Percentiles rank a stretch among this genome's conserved stretches.
phyloP scores from a whole-genome alignment of 148 eudicot species.

The Rheum nobile region DNA sequence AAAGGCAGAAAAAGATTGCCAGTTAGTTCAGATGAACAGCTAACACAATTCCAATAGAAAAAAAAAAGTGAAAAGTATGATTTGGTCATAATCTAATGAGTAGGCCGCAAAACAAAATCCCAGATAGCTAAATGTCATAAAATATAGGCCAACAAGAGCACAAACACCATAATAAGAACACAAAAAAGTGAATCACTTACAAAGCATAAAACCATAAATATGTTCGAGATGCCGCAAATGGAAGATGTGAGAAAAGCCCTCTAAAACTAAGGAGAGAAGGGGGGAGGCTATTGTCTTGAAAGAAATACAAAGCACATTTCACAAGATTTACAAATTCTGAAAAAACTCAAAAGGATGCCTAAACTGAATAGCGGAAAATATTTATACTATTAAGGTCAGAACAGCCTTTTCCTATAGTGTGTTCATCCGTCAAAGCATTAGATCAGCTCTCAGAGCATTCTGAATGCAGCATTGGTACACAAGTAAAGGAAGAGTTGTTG shows the following conservation, averaged over 20 bases:
- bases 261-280: too few species aligned
- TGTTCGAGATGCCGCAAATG: too few species aligned
- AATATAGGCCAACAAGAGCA: background rate
- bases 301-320: background rate
- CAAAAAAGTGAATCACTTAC: too few species aligned
- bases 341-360: background rate
- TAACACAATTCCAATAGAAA: background rate
- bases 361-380: background rate
- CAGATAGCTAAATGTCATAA: background rate
- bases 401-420: background rate
- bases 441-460: background rate
- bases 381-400: background rate
- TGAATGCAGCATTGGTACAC: background rate
- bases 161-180: background rate
- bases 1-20: background rate
- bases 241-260: too few species aligned
- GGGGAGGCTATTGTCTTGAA: too few species aligned
- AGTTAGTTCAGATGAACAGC: background rate
- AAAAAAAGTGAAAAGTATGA: background rate
- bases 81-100: background rate
- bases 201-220: too few species aligned
- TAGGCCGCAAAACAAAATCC: background rate
- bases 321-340: background rate
- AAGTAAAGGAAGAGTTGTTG: background rate
- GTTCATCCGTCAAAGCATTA: background rate